Evolutionary conservation across 2,329 filamentous ascomycete species (phyloP).

Genomic region (Pseudogymnoascus sp.): DNA sequence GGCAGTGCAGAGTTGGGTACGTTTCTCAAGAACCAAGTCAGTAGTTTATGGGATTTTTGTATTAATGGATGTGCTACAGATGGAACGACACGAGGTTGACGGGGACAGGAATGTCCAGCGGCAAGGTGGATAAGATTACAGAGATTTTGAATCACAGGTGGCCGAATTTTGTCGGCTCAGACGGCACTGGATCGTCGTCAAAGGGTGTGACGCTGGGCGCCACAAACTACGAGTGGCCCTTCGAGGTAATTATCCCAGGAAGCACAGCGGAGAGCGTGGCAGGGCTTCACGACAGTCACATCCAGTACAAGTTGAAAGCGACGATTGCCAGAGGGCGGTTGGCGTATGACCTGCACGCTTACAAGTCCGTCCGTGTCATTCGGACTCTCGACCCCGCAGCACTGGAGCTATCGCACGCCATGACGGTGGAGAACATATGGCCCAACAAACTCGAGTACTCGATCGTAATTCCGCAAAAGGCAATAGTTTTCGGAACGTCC

Average conservation of each 20-base stretch:
- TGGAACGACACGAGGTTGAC: constrained; percentile 49
- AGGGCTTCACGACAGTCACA: constrained; percentile 76
- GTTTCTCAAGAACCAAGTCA: constrained; percentile 30
- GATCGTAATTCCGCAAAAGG: constrained; percentile 87
- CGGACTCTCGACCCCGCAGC: constrained; percentile 70
- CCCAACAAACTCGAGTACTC: constrained; percentile 96
- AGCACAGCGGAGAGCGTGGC: constrained; percentile 81
- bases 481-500: constrained; percentile 84
- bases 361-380: constrained; percentile 72
- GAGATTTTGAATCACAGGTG: constrained; percentile 64
- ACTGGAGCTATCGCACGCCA: constrained; percentile 74
- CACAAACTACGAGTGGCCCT: constrained; percentile 80
- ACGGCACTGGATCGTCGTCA: constrained; percentile 40
- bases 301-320: constrained; percentile 87
- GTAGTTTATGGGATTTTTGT: not conserved
- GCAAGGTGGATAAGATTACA: constrained; percentile 52
- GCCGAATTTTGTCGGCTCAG: constrained; percentile 55
- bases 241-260: constrained; percentile 67
- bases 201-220: constrained; percentile 56
- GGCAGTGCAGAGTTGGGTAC: constrained; percentile 63
- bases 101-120: constrained; percentile 52
- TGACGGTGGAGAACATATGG: constrained; percentile 97
- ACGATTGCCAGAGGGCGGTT: constrained; percentile 83
- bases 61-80: constrained; percentile 28
- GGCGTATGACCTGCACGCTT: constrained; percentile 75